Evolutionary conservation across 495 filamentous ascomycete genomes (phyloP), one percentile per base, ranked within the genome.

Genomic region (Tuber indicum): DNA sequence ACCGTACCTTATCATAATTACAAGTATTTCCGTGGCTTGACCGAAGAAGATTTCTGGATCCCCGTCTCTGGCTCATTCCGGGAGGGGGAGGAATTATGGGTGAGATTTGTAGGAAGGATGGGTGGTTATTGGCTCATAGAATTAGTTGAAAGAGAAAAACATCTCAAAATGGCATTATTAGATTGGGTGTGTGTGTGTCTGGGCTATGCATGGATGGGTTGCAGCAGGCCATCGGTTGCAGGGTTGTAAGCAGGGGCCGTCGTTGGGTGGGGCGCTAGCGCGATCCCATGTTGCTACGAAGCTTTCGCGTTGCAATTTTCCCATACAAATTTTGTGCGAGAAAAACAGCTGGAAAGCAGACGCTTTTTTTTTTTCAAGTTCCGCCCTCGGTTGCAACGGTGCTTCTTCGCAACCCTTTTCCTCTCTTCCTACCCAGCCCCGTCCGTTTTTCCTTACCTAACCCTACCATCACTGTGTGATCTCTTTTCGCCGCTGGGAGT

Each of bases 331-430:
- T 81, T 81, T 70, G 66, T 69, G 71, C 80, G 75, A 79, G 78
- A 81, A 81, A 81, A 81, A 76, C 75, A 75, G 76, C 73, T 77
- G 79, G 79, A 81, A 81, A 81, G 79, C 73, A 74, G 76, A 78
- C 78, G 72, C 78, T 82, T 82, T 81, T 81, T n/a, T n/a, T 81
- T 81, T 81, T 70, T 32, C 58, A 66, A 66, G 79, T 78, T 78
- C 77, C 77, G 75, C 75, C 76, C 73, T 76, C 76, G 76, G 80
- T 82, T 82, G 78, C 79, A 80, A 80, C 79, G 79, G 76, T 45
- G 58, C 71, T 76, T 73, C 75, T 74, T 75, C 78, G 70, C 74
- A 81, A 78, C 78, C 76, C 77, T 47, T 77, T 70, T 70, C 43
- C 70, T 43, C 42, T 82, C 77, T 75, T 74, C 74, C 75, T 75